These are phyloP conservation scores for Penstemon barbatus DNA, from an alignment of 257 asterid species.

Conservation along the genomic window DNA sequence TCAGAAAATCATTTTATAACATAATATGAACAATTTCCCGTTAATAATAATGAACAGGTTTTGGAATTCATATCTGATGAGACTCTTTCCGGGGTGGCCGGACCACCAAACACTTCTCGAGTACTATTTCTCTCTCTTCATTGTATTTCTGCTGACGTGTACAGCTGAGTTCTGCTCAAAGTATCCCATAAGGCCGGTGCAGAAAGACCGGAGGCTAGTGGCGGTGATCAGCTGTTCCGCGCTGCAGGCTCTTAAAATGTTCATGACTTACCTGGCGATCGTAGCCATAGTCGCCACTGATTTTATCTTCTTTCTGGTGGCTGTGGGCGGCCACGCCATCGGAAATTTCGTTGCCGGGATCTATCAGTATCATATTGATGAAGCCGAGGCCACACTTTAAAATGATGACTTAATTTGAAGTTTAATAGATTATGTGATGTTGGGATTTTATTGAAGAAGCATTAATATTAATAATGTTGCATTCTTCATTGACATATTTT, in stretches of 20 bases:
- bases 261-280: slow-evolving; percentile 49
- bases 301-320: slow-evolving; percentile 39
- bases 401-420: too few relatives aligned
- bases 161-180: slow-evolving; percentile 49
- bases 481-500: too few relatives aligned
- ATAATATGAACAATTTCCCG: not conserved
- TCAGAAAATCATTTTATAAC: too few relatives aligned
- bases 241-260: slow-evolving; percentile 41
- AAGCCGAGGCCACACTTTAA: slow-evolving; percentile 23
- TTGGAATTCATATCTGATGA: slow-evolving; percentile 43
- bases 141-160: slow-evolving; percentile 49
- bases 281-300: slow-evolving; percentile 43
- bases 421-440: too few relatives aligned
- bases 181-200: slow-evolving; percentile 31
- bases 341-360: slow-evolving; percentile 48
- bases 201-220: slow-evolving; percentile 23
- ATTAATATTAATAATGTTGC: too few relatives aligned
- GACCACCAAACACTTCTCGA: slow-evolving; percentile 34
- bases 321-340: slow-evolving; percentile 56
- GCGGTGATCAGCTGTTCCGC: slow-evolving; percentile 32
- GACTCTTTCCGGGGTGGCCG: slow-evolving; percentile 46
- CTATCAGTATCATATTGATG: slow-evolving; percentile 35
- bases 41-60: slow-evolving; percentile 20
- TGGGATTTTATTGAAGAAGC: too few relatives aligned
- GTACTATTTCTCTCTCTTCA: slow-evolving; percentile 36